A percentile compares a stretch with the other conserved stretches of the same genome.
phyloP scores from a whole-genome alignment of 495 filamentous ascomycete species.

The Acidomyces sp. region DNA sequence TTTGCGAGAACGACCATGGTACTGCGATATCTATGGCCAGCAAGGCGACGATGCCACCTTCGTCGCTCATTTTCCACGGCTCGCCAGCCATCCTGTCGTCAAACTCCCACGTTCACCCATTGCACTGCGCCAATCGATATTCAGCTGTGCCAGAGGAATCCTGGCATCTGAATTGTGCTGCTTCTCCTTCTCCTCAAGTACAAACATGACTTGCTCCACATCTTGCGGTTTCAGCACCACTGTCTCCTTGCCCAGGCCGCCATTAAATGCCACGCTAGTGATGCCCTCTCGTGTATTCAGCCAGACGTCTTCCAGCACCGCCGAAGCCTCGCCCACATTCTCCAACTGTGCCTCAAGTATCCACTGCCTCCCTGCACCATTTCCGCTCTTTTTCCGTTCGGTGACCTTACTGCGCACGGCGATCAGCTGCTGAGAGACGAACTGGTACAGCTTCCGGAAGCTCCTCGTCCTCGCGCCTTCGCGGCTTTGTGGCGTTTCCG shows the following conservation, averaged over 20 bases:
- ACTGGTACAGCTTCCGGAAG: conserved; percentile 94
- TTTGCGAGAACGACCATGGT: too few relatives aligned
- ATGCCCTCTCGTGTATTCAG: conserved; percentile 32
- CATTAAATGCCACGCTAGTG: conserved; percentile 6
- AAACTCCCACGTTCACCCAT: conserved; percentile 86
- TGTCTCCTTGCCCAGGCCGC: conserved; percentile 22
- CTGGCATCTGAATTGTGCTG: conserved; percentile 40
- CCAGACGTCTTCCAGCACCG: conserved; percentile 44
- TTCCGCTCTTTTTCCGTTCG: conserved; percentile 20
- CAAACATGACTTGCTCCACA: conserved; percentile 81
- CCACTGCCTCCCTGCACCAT: conserved; percentile 30
- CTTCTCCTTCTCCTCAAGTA: conserved; percentile 46
- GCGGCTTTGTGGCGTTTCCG: conserved; percentile 38
- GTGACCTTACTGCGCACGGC: conserved; percentile 82
- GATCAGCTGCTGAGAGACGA: conserved; percentile 76
- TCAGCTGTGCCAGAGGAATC: conserved; percentile 65
- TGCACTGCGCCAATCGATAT: conserved; percentile 72
- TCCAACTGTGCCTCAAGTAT: conserved; percentile 82
- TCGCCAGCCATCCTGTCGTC: conserved; percentile 72
- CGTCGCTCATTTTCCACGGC: conserved; percentile 34
- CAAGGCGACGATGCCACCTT: neutral
- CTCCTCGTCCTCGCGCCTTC: conserved; percentile 52
- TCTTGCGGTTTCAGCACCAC: conserved; percentile 65
- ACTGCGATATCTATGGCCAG: neutral
- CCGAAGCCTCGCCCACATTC: conserved; percentile 64